Evolutionary conservation across 176 grass and related monocot genomes (phyloP).

Genomic region (Alopecurus myosuroides): DNA sequence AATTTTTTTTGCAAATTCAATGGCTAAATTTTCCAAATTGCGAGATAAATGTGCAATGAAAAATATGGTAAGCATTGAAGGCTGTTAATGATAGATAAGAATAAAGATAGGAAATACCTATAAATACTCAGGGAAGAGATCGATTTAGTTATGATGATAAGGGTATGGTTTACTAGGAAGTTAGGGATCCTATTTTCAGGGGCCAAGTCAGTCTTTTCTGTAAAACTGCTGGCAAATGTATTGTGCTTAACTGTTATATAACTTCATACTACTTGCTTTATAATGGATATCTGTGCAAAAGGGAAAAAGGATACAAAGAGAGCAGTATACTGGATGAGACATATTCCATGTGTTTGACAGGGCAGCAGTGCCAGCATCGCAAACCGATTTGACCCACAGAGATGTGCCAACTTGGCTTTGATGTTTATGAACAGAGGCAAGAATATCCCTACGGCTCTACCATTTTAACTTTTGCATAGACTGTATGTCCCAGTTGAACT

Average conservation of each 20-base stretch:
- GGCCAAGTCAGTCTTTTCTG: background rate
- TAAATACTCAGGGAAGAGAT: background rate
- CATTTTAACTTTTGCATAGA: background rate
- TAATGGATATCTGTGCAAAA: background rate
- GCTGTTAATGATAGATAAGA: background rate
- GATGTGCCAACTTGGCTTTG: background rate
- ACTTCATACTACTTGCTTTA: background rate
- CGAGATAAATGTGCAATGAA: background rate
- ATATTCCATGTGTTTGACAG: background rate
- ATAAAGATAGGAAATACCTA: background rate
- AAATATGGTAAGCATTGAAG: background rate
- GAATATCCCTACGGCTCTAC: background rate
- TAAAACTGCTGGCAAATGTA: background rate
- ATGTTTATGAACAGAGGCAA: background rate
- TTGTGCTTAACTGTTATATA: background rate
- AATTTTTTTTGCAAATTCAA: background rate
- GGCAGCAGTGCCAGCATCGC: background rate
- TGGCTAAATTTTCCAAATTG: background rate
- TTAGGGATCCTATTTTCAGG: background rate
- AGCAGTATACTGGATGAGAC: background rate
- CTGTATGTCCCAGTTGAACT: background rate
- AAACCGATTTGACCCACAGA: background rate
- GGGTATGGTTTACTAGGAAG: background rate
- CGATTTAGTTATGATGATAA: background rate
- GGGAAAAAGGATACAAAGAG: background rate